Evolutionary conservation across 1,284 basidiomycete species (phyloP).

Genomic region (Boletus mariae): DNA sequence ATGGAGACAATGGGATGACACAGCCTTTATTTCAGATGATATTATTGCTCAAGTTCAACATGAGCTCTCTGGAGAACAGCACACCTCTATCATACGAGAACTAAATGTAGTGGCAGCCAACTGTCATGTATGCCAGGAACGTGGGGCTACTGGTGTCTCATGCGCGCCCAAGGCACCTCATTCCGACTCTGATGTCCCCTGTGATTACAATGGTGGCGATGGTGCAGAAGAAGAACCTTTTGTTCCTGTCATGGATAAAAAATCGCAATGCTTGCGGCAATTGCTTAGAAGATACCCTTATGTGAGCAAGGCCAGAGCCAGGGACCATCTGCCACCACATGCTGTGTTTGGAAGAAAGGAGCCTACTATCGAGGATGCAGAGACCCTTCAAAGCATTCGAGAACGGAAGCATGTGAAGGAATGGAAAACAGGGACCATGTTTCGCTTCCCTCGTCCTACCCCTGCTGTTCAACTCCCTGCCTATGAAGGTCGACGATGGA

Average conservation of each 20-base stretch:
- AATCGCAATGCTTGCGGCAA: neutral
- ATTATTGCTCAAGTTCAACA: neutral
- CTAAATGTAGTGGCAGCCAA: neutral
- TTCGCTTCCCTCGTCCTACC: too few relatives aligned
- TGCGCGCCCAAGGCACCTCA: too few relatives aligned
- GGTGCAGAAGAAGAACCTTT: too few relatives aligned
- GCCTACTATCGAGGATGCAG: neutral
- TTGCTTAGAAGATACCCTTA: neutral
- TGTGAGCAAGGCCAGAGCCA: neutral
- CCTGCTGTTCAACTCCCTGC: too few relatives aligned
- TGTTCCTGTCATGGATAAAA: neutral
- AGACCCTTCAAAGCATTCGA: neutral
- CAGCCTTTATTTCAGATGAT: neutral
- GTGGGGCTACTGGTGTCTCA: too few relatives aligned
- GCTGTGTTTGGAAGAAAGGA: neutral
- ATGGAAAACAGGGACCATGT: neutral
- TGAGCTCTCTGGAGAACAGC: neutral
- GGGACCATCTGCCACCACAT: neutral
- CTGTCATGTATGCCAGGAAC: neutral
- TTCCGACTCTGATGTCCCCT: too few relatives aligned
- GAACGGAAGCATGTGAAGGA: neutral
- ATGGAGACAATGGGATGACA: neutral
- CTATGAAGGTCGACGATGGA: too few relatives aligned
- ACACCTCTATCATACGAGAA: neutral
- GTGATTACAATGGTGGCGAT: too few relatives aligned